Evolutionary conservation across 768 basidiomycete genomes (phyloP).

Genomic region (Lactifluus echinatus): DNA sequence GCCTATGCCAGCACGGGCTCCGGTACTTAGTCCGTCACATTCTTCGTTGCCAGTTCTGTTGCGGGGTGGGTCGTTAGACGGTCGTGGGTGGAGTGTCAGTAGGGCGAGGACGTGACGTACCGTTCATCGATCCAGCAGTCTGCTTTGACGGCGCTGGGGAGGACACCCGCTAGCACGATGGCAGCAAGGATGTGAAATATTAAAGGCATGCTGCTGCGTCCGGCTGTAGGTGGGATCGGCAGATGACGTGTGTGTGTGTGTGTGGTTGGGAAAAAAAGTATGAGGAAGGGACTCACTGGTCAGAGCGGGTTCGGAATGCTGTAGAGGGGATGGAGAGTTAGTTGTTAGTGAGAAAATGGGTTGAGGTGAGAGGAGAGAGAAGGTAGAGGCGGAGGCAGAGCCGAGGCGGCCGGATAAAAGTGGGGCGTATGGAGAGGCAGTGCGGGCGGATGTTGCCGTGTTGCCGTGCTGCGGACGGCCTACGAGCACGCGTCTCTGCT

Average conservation of each 20-base stretch:
- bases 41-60: not conserved
- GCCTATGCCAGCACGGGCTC: not conserved
- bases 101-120: not conserved
- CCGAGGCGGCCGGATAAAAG: too few species aligned
- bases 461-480: too few species aligned
- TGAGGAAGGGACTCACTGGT: not conserved
- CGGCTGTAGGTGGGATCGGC: not conserved
- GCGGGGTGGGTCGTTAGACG: not conserved
- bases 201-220: not conserved
- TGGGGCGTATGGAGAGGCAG: too few species aligned
- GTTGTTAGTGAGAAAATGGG: too few species aligned
- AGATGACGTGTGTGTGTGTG: not conserved
- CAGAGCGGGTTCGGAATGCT: not conserved
- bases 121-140: not conserved
- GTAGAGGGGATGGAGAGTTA: too few species aligned
- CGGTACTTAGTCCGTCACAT: not conserved
- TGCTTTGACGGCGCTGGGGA: slow-evolving; percentile 4
- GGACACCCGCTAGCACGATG: not conserved
- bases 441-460: too few species aligned
- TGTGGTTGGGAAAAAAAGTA: too few species aligned
- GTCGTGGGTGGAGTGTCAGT: too few species aligned
- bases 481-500: too few species aligned
- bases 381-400: too few species aligned
- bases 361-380: too few species aligned
- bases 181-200: not conserved